phyloP scores from a whole-genome alignment of 176 grass and related monocot genomes.

The Leersia perrieri region DNA sequence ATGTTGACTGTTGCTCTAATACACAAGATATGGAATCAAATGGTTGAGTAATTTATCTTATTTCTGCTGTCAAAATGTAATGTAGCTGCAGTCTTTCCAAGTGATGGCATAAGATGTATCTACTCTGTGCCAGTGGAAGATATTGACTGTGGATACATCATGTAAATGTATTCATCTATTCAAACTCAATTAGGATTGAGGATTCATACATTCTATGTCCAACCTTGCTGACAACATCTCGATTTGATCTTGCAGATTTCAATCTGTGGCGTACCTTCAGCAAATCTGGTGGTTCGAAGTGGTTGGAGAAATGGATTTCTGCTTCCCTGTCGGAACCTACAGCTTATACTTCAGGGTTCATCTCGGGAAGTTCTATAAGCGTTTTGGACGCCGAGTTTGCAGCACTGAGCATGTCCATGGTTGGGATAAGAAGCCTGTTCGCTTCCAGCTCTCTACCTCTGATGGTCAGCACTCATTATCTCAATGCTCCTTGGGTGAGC shows the following conservation, averaged over 20 bases:
- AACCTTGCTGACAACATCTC: not conserved
- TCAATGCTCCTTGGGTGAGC: conserved; percentile 61
- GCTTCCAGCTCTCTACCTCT: conserved; percentile 75
- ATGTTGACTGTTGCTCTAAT: not conserved
- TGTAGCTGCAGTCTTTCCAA: conserved; percentile 5
- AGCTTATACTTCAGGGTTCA: conserved; percentile 81
- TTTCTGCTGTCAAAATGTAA: not conserved
- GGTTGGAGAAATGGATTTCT: conserved; percentile 83
- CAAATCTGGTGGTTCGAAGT: conserved; percentile 99
- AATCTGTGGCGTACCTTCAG: conserved; percentile 79
- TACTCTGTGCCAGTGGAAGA: conserved; percentile 22
- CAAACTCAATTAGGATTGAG: not conserved
- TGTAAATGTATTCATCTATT: not conserved
- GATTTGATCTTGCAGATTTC: conserved; percentile 53
- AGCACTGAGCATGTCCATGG: conserved; percentile 71
- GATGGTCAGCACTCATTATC: conserved; percentile 62
- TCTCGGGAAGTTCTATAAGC: conserved; percentile 62
- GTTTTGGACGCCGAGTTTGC: conserved; percentile 62
- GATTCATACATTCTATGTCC: not conserved
- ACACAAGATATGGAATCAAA: not conserved
- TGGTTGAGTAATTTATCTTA: not conserved
- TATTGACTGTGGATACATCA: not conserved
- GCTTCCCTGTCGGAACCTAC: conserved; percentile 75
- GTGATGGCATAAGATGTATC: not conserved
- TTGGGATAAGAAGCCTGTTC: conserved; percentile 81